Conservation (phyloP, 1,284 basidiomycete genomes). For the Ceratobasidium sp. region DNA sequence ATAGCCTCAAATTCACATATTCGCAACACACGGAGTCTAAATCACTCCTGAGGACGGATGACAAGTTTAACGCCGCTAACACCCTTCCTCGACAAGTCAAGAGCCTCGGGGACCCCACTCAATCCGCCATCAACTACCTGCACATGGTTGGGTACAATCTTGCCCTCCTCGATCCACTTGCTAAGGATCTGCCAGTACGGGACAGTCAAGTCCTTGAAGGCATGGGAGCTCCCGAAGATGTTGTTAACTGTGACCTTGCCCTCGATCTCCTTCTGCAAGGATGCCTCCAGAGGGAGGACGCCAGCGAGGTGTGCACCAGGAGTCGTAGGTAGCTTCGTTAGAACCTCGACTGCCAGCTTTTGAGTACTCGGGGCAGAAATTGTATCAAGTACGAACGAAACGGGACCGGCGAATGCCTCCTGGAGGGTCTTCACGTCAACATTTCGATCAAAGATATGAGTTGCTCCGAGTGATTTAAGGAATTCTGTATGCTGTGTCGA, state of each 20-base stretch:
- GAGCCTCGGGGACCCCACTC: slow-evolving; percentile 21
- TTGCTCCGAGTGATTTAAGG: slow-evolving; percentile 67
- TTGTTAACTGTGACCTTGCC: not conserved
- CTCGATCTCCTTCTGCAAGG: not conserved
- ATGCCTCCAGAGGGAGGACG: no score
- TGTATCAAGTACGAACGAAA: not conserved
- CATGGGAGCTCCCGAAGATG: not conserved
- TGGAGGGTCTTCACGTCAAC: slow-evolving; percentile 34
- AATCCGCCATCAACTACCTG: slow-evolving; percentile 28
- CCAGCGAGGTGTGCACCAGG: slow-evolving; percentile 11
- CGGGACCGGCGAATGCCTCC: not conserved
- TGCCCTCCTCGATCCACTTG: slow-evolving; percentile 17
- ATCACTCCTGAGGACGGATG: slow-evolving; percentile 37
- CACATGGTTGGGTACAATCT: slow-evolving; percentile 16
- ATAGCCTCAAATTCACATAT: no score
- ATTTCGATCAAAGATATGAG: slow-evolving; percentile 64
- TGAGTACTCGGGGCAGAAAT: not conserved
- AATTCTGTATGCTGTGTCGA: slow-evolving; percentile 61
- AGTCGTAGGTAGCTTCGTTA: slow-evolving; percentile 2
- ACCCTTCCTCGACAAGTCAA: slow-evolving; percentile 40
- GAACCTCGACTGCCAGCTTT: not conserved
- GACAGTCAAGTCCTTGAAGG: not conserved
- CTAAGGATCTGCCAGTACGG: slow-evolving; percentile 5
- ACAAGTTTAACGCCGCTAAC: slow-evolving; percentile 47
- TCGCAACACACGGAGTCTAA: no score